Evolutionary conservation across 352 stramenopile genomes (phyloP).

Genomic region (Thalassiosira allenii): DNA sequence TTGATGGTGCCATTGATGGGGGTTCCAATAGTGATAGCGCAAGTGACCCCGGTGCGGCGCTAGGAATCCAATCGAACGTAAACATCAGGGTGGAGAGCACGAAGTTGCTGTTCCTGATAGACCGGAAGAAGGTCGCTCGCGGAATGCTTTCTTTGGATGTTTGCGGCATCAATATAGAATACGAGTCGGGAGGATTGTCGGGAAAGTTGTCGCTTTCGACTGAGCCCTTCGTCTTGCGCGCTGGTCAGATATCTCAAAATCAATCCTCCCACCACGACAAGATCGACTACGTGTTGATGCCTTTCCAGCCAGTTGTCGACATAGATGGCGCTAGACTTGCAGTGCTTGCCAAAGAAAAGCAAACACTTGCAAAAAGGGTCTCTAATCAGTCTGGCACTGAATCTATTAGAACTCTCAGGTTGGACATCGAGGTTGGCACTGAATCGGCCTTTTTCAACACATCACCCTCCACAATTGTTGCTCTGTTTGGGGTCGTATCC

Average conservation of each 20-base stretch:
- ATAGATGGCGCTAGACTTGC: slow-evolving; percentile 44
- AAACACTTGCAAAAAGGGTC: no score
- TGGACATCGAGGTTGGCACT: slow-evolving; percentile 25
- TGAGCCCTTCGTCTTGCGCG: slow-evolving; percentile 28
- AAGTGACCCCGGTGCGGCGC: background rate
- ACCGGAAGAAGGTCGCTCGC: slow-evolving; percentile 26
- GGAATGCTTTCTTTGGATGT: slow-evolving; percentile 44
- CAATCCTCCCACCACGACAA: background rate
- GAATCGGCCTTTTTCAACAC: slow-evolving; percentile 35
- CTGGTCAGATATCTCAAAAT: slow-evolving; percentile 34
- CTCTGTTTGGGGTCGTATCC: slow-evolving; percentile 24
- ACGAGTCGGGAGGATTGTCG: slow-evolving; percentile 17
- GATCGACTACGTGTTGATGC: slow-evolving; percentile 43
- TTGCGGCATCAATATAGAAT: slow-evolving; percentile 1
- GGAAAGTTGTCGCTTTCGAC: slow-evolving; percentile 17
- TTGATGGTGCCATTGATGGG: background rate
- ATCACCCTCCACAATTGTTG: slow-evolving; percentile 45
- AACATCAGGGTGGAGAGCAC: slow-evolving; percentile 33
- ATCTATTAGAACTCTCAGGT: background rate
- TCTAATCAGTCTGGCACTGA: no score
- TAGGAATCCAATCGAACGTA: slow-evolving; percentile 16
- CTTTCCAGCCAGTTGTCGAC: slow-evolving; percentile 53
- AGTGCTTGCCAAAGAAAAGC: slow-evolving; percentile 11
- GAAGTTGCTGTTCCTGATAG: slow-evolving; percentile 38
- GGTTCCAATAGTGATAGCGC: background rate